Base-by-base conservation (phyloP, 805 yeast species). In the Alloascoidea africana region DNA sequence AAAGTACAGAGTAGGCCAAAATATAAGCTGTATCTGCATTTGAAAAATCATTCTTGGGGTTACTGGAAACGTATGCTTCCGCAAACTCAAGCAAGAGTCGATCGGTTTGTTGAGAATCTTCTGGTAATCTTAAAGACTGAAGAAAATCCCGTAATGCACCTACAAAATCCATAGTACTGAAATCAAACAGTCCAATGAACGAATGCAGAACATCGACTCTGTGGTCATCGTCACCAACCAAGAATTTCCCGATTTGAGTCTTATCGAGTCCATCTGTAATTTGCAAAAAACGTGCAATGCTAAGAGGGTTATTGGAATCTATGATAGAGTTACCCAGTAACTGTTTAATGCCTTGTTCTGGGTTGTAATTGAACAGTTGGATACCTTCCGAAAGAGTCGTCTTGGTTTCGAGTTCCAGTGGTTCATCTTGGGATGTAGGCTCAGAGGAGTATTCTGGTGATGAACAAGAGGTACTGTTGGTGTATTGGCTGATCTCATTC, bases 41-140 rank as follows among this genome's bases (percentile, higher is more conserved):
- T 2, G 55, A 53, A 56, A 89, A 89, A 0, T 76, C 67, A 3
- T 48, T 37, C 3, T 48, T 37, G 5, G 96, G 95, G 52, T 91
- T 91, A 43, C 89, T 96, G 45, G 81, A 76, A 16, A 77, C 76
- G 52, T 77, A 91, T 46, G 94, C 68, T 56, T 85, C 94, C 3
- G 98, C 98, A 63, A 93, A 93, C 52, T 91, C 89, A 54, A 91
- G 70, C 96, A 93, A 84, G 53, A 77, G 85, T 48, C 99, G 70
- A 63, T 91, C 98, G 53, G 93, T 89, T 52, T 91, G 89, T 60
- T 91, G 99, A 3, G 96, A 87, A 59, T 91, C 99, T 36, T 98
- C 99, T 2, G 99, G 98, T 42, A 91, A 67, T 54, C 98, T 68
- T 60, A 91, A 93, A 36, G 74, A 68, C 52, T 93, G 98, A 41